Percentiles rank a stretch among this genome's conserved stretches.
These are phyloP conservation scores for Tolypocladium paradoxum DNA, from an alignment of 2,329 filamentous ascomycete genomes.

Conservation along the genomic window DNA sequence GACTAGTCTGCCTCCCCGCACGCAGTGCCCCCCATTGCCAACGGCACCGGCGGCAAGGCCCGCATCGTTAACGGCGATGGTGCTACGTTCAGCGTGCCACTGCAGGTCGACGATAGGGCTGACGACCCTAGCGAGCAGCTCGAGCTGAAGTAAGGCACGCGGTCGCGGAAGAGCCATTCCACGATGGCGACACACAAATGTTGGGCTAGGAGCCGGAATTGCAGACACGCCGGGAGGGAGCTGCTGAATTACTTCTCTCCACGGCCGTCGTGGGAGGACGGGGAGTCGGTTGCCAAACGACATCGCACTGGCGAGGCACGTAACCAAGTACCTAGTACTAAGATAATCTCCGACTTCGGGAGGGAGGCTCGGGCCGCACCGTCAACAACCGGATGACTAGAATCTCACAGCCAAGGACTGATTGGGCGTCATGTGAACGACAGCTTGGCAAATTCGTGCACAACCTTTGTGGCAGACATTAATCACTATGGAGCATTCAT, in stretches of 20 bases:
- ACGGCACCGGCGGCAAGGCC: slow-evolving; percentile 16
- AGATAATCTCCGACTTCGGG: too few species aligned
- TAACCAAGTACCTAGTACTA: too few species aligned
- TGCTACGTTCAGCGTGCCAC: slow-evolving; percentile 9
- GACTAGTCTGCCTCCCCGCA: slow-evolving; percentile 11
- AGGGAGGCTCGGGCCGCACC: too few species aligned
- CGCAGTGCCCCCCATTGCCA: slow-evolving; percentile 13
- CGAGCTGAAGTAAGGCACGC: slow-evolving; percentile 43
- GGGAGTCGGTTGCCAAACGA: too few species aligned
- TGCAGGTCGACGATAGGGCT: slow-evolving; percentile 12
- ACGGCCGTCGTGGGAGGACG: too few species aligned
- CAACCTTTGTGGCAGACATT: too few species aligned
- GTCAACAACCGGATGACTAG: too few species aligned
- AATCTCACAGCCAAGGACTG: too few species aligned
- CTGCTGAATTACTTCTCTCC: background rate
- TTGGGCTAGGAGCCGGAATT: slow-evolving; percentile 26
- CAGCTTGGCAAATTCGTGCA: too few species aligned
- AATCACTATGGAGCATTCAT: too few species aligned
- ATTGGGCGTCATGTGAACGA: too few species aligned
- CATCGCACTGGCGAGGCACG: too few species aligned
- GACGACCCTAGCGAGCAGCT: slow-evolving; percentile 42
- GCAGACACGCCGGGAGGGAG: background rate
- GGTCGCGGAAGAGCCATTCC: slow-evolving; percentile 11
- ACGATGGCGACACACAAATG: slow-evolving; percentile 49
- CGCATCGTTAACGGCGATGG: slow-evolving; percentile 18